These are phyloP conservation scores for Warburgia ugandensis DNA, from an alignment of 164 flowering plant genomes.

Conservation along the genomic window DNA sequence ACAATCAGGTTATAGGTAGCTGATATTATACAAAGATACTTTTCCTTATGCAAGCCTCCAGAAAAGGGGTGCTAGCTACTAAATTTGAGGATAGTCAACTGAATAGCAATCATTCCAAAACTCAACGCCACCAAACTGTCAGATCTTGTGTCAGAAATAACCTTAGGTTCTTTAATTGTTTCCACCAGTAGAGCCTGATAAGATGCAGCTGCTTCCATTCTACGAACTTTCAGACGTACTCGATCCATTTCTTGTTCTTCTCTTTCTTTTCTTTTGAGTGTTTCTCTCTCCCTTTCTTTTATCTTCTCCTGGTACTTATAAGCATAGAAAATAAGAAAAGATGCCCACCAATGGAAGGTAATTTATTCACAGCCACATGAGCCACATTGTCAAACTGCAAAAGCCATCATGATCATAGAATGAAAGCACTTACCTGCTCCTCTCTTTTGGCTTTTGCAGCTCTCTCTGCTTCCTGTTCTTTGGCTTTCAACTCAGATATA, in stretches of 20 bases:
- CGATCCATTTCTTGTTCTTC: conserved; percentile 98
- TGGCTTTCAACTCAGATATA: conserved; percentile 65
- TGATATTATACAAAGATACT: neutral
- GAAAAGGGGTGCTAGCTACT: neutral
- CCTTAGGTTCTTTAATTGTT: conserved; percentile 90
- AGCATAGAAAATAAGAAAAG: neutral
- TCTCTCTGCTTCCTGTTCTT: conserved; percentile 46
- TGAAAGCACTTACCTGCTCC: conserved; percentile 52
- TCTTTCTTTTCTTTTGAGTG: conserved; percentile 87
- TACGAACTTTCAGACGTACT: conserved; percentile 74
- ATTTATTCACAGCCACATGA: neutral
- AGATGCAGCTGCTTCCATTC: conserved; percentile 83
- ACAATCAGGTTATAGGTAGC: too few species aligned
- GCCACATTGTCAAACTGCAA: too few species aligned
- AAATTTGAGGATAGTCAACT: neutral
- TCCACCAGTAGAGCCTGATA: conserved; percentile 97
- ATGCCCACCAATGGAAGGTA: neutral
- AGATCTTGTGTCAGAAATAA: conserved; percentile 13
- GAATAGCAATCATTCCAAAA: neutral
- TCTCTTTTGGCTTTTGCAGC: conserved; percentile 60
- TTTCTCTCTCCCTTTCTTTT: conserved; percentile 89
- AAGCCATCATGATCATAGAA: neutral
- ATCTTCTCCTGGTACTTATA: conserved; percentile 60
- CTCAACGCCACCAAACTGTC: neutral
- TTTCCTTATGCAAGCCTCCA: conserved; percentile 3